Evolutionary conservation across 192 early-diverging fungal genomes (phyloP).

Genomic region (Chytriomyces hyalinus): DNA sequence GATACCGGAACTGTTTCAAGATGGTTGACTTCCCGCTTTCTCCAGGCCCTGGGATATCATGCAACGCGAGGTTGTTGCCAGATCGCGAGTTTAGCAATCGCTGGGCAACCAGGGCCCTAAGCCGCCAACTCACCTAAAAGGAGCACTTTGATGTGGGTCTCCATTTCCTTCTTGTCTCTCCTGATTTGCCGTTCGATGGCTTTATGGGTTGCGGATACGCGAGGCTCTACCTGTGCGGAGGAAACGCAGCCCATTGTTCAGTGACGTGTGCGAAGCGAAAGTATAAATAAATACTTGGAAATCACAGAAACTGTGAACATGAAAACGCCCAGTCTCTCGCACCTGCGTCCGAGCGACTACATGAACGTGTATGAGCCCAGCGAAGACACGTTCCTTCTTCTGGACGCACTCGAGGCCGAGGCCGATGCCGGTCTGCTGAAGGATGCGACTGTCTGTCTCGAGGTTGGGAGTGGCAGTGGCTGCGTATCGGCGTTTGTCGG

Average conservation of each 20-base stretch:
- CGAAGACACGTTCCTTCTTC: conserved; percentile 92
- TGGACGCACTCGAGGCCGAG: conserved; percentile 91
- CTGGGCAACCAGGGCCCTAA: not conserved
- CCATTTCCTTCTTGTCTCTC: not conserved
- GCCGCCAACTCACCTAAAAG: no score
- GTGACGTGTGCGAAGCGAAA: no score
- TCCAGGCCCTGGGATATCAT: conserved; percentile 30
- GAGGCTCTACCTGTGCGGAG: no score
- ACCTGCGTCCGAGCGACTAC: conserved; percentile 64
- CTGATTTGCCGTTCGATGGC: not conserved
- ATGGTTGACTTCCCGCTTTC: conserved; percentile 52
- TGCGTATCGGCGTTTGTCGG: conserved; percentile 83
- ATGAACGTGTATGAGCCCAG: conserved; percentile 85
- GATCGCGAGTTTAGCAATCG: not conserved
- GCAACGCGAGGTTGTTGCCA: not conserved
- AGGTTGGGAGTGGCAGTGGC: conserved; percentile 91
- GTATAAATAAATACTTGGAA: not conserved
- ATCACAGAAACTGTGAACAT: conserved; percentile 28
- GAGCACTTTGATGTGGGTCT: not conserved
- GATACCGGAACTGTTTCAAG: conserved; percentile 46
- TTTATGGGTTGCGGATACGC: not conserved
- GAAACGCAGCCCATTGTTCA: no score
- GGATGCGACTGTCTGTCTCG: conserved; percentile 75
- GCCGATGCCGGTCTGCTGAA: conserved; percentile 49
- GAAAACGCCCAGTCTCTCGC: conserved; percentile 78